Percentiles rank a stretch among this genome's conserved stretches.
Conservation (phyloP, 768 basidiomycete genomes). For the Mycena indigotica region DNA sequence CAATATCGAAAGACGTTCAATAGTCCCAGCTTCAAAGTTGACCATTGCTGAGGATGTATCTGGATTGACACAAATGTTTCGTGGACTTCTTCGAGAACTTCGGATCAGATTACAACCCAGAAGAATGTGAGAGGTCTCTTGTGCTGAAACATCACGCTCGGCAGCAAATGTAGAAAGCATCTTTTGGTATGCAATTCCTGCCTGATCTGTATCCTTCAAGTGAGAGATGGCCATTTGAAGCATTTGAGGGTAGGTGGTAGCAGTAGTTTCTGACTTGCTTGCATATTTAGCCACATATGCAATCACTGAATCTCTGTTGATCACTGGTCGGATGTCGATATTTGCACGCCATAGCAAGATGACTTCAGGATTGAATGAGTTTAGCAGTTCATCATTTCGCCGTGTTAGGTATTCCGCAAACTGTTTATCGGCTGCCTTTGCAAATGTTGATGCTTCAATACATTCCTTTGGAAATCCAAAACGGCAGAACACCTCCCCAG, state of each 20-base stretch:
- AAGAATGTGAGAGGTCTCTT: slow-evolving; percentile 21
- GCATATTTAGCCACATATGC: slow-evolving; percentile 26
- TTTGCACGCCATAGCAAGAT: slow-evolving; percentile 29
- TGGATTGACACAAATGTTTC: too few species aligned
- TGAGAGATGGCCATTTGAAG: slow-evolving; percentile 12
- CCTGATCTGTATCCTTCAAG: slow-evolving; percentile 11
- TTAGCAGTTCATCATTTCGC: slow-evolving; percentile 27
- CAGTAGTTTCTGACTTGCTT: slow-evolving; percentile 16
- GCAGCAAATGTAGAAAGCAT: slow-evolving; percentile 15
- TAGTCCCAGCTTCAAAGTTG: not conserved
- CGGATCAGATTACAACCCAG: slow-evolving; percentile 1
- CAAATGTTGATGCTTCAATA: not conserved
- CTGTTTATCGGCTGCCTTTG: not conserved
- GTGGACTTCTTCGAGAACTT: too few species aligned
- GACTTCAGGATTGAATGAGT: slow-evolving; percentile 23
- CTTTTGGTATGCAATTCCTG: slow-evolving; percentile 17
- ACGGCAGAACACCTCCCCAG: slow-evolving; percentile 22
- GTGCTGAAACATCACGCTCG: slow-evolving; percentile 14
- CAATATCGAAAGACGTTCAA: not conserved
- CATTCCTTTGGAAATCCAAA: slow-evolving; percentile 24
- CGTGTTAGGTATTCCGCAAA: slow-evolving; percentile 9
- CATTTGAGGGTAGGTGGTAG: slow-evolving; percentile 1
- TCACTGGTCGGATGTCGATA: slow-evolving; percentile 28
- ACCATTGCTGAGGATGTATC: too few species aligned
- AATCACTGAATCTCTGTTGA: slow-evolving; percentile 25